Base-by-base conservation (phyloP, 306 rosid genomes). In the Clitoria ternatea region DNA sequence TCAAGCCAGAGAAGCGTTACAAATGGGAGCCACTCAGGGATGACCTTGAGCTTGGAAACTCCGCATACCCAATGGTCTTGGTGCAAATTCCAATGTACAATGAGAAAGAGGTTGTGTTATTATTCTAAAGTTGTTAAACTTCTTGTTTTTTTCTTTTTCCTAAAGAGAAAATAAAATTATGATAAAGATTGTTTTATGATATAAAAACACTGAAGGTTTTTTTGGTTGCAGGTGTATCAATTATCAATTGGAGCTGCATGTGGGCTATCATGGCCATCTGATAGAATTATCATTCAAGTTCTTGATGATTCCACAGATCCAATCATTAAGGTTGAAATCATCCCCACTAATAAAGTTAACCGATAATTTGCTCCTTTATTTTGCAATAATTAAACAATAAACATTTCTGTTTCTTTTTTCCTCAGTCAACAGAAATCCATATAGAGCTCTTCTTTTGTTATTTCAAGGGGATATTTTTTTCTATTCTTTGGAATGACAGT, bases 291-390 rank as follows among this genome's bases (percentile, higher is more conserved):
- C 24, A 83, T 88, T 80, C 92, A 88, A 88, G 89, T 88, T 85
- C 90, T 88, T 47, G 92, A 88, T 79, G 92, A 85, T 36, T 88
- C 92, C 32, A 85, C 92, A n/a, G 92, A 88, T 40, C 77, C 86
- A 17, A 57, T 77, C 74, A 88, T 85, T 17, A 88, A 88, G 87
- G 95, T 90, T 82, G 18, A 80, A 60, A 49, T 69, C 57, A 84
- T 24, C 64, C 63, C 80, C 70, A 11, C 40, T 55, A 12, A 44
- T 64, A 30, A 47, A 54, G 3, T 61, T 75, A 15, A 66, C 59
- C 40, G 4, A 66, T 40, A 60, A 69, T 43, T 14, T 37, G 39
- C 40, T 53, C 47, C 60, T 47, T 77, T 50, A 42, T 69, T 56
- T 70, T 36, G 44, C 36, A 56, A 17, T 65, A 23, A 36, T 59